Base-by-base conservation (phyloP, 2,329 filamentous ascomycete species). In the Cladosporium austrohemisphaericum region DNA sequence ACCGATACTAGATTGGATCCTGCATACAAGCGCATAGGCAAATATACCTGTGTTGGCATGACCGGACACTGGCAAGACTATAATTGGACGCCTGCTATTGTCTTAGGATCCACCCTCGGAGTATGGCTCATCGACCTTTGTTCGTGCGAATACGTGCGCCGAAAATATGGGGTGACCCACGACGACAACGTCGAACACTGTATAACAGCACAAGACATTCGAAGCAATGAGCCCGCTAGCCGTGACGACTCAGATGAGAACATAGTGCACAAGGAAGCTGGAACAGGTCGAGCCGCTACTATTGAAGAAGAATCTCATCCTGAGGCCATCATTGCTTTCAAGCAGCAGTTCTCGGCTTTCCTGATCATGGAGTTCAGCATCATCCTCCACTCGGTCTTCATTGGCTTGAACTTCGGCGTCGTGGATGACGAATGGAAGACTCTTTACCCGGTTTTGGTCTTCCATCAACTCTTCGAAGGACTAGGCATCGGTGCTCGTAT, bases 301-400 rank as follows among this genome's bases (percentile, higher is more conserved):
- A 7, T 28, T 7, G 25, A 11, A 28, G 25, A 28, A 28, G 25
- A 6, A 6, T 7, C 25, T 11, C 6, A 28, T 28, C 11, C 25
- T 28, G 11, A 6, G 6, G 25, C 71, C 73, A 22, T 55, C 72
- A 31, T 11, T 37, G 23, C 33, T 20, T 87, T 92, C 60, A 77
- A 81, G 18, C 83, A 86, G 3, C 90, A 95, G 68, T 80, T 95
- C 63, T 89, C 88, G 1, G 85, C 84, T 41, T 82, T 96, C 62
- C 88, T 95, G 70, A 92, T 96, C 62, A 86, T 97, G 57, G 92
- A 97, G 62, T 96, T 95, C 58, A 92, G 92, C 54, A 87, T 97
- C 64, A 83, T 97, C 51, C 62, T 63, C 52, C 61, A 63, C 55
- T 56, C 51, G 14, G 77, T 96, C 62, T 94, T 96, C 69, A 92